These are phyloP conservation scores for Cryptosporidium andersoni DNA, from an alignment of 169 alveolate species.

Conservation along the genomic window DNA sequence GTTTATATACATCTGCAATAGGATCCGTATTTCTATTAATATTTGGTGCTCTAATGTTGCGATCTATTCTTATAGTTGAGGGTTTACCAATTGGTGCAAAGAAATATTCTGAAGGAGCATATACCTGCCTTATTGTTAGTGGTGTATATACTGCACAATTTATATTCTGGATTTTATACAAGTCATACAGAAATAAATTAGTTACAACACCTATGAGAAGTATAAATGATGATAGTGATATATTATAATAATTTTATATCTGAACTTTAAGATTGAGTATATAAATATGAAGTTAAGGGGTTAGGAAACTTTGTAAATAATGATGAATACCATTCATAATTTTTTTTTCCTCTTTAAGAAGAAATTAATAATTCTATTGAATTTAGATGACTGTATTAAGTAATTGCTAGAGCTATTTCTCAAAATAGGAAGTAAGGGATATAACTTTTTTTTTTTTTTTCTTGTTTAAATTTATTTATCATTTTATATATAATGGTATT, in stretches of 20 bases:
- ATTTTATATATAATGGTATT: no score
- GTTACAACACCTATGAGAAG: background rate
- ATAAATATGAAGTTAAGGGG: slow-evolving; percentile 4
- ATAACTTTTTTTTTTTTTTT: no score
- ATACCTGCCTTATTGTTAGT: slow-evolving; percentile 48
- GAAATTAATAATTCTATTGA: no score
- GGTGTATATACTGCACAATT: slow-evolving; percentile 21
- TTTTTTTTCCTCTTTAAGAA: no score
- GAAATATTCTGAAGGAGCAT: slow-evolving; percentile 36
- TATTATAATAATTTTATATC: no score
- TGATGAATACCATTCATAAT: background rate
- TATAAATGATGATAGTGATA: no score
- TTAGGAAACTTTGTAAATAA: slow-evolving; percentile 5
- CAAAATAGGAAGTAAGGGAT: no score
- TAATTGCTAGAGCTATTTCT: no score
- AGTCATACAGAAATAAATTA: slow-evolving; percentile 41
- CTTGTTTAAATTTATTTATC: no score
- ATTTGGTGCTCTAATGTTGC: slow-evolving; percentile 50
- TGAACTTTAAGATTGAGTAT: background rate
- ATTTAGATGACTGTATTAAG: no score
- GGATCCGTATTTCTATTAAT: slow-evolving; percentile 60
- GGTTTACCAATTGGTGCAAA: slow-evolving; percentile 62
- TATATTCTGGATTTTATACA: slow-evolving; percentile 29
- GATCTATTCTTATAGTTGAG: slow-evolving; percentile 57
- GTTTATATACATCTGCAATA: slow-evolving; percentile 14